Percentiles rank a stretch among this genome's conserved stretches.
Conservation (phyloP, 345 rosid genomes). For the Eutrema heterophyllum region DNA sequence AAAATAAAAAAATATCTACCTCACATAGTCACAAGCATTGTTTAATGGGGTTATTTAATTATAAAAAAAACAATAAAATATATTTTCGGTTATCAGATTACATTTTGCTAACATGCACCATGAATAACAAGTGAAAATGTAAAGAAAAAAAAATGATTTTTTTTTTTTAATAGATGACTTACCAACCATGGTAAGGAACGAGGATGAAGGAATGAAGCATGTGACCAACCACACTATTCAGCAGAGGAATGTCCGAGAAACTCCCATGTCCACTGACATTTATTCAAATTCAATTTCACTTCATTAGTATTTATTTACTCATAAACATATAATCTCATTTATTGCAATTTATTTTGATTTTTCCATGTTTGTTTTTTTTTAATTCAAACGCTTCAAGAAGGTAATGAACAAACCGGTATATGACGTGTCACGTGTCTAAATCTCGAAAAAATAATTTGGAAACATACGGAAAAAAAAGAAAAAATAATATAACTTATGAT, state of each 20-base stretch:
- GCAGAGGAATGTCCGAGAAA: constrained; percentile 54
- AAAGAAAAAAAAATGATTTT: too few relatives aligned
- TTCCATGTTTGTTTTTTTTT: not conserved
- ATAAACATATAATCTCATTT: not conserved
- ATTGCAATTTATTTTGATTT: not conserved
- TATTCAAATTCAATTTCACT: constrained; percentile 9
- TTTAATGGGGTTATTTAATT: not conserved
- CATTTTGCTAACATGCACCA: not conserved
- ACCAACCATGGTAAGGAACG: constrained; percentile 95
- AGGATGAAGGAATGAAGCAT: constrained; percentile 70
- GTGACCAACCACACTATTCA: constrained; percentile 64
- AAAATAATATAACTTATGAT: not conserved
- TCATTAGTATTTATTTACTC: not conserved
- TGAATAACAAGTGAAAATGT: not conserved
- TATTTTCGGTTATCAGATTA: not conserved
- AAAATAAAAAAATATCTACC: not conserved
- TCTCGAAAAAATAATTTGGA: not conserved
- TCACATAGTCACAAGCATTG: constrained; percentile 23
- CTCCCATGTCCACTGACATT: constrained; percentile 79
- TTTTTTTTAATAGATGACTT: not conserved
- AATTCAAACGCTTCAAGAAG: not conserved
- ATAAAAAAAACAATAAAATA: not conserved
- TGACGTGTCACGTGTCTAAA: constrained; percentile 6
- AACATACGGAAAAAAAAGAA: not conserved
- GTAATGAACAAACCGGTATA: not conserved